Conservation (phyloP, 805 yeast genomes). For the Starmera quercuum region DNA sequence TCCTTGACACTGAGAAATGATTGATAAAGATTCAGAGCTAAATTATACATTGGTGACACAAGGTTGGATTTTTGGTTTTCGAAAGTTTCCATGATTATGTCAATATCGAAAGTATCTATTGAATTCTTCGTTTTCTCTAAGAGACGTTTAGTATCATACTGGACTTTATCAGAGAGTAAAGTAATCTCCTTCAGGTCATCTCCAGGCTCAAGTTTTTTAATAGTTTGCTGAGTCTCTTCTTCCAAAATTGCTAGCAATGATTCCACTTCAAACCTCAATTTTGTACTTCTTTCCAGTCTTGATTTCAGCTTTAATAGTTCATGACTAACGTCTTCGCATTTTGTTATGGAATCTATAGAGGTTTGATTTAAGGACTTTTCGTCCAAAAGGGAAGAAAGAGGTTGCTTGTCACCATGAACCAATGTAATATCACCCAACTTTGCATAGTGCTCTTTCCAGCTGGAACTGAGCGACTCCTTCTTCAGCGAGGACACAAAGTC, state of each 20-base stretch:
- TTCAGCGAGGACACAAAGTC: constrained; percentile 31
- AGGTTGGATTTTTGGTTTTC: constrained; percentile 17
- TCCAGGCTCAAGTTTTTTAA: constrained; percentile 11
- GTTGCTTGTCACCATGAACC: constrained; percentile 1
- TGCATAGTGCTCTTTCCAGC: constrained; percentile 11
- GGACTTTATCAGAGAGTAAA: constrained; percentile 11
- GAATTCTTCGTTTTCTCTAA: constrained; percentile 7
- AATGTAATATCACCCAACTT: constrained; percentile 6
- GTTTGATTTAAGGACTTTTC: constrained; percentile 19
- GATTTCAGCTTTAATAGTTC: constrained; percentile 21
- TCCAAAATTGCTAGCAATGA: constrained; percentile 33
- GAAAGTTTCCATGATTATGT: constrained; percentile 16
- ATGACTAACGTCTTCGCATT: constrained; percentile 13
- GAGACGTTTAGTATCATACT: constrained; percentile 15
- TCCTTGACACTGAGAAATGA: constrained; percentile 25
- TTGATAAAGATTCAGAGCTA: constrained; percentile 27
- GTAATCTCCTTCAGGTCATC: constrained; percentile 13
- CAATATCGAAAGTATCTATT: constrained; percentile 12
- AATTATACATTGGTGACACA: constrained; percentile 23
- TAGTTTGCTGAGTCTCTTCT: constrained; percentile 26
- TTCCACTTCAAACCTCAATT: constrained; percentile 28
- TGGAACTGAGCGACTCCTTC: constrained; percentile 29
- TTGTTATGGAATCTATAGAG: constrained; percentile 17
- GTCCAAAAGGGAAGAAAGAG: constrained; percentile 10
- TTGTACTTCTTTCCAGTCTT: constrained; percentile 29